Evolutionary conservation across 306 rosid genomes (phyloP), one percentile per base, ranked within the genome.

Genomic region (Cicer arietinum): DNA sequence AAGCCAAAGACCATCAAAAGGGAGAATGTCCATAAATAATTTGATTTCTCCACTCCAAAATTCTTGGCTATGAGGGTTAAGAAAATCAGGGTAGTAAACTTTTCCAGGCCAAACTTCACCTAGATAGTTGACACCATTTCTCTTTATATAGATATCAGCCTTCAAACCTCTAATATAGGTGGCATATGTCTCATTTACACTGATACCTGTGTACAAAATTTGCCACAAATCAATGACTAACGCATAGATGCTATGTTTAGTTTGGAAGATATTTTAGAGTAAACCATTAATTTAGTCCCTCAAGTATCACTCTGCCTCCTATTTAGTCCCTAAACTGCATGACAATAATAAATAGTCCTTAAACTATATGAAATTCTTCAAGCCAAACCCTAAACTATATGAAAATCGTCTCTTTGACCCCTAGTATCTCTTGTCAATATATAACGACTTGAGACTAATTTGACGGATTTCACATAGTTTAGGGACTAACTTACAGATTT

Each of bases 101-200:
- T 66, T 82, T 64, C 98, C 97, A 12, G 98, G 98, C 98, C 97
- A 94, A 52, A 94, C 97, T 69, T 76, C n/a, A 58, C 96, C 98
- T 50, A 78, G 78, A 77, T 94, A 94, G 35, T 92, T 87, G 67
- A 47, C 25, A 62, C 97, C 91, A 25, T 85, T 50, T 17, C 89
- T 86, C 85, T 91, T 90, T 75, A 91, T 83, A 76, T 84, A 91
- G 64, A 88, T 22, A 79, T 91, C 91, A 53, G 89, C 94, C 75
- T 86, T 7, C 85, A 79, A 56, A 63, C 98, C 97, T 84, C 97
- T 83, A 48, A 70, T 17, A 75, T 72, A 90, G 63, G 98, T 86
- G 48, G 73, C 89, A 73, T 91, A 81, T 60, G 90, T 83, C 56
- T 83, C 43, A 46, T 94, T 94, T 63, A 80, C 77, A 80, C 85